Percentiles rank a stretch among this genome's conserved stretches.
Evolutionary conservation across 1,139 yeast species (phyloP).

Genomic region (Blastobotrys arbuscula): DNA sequence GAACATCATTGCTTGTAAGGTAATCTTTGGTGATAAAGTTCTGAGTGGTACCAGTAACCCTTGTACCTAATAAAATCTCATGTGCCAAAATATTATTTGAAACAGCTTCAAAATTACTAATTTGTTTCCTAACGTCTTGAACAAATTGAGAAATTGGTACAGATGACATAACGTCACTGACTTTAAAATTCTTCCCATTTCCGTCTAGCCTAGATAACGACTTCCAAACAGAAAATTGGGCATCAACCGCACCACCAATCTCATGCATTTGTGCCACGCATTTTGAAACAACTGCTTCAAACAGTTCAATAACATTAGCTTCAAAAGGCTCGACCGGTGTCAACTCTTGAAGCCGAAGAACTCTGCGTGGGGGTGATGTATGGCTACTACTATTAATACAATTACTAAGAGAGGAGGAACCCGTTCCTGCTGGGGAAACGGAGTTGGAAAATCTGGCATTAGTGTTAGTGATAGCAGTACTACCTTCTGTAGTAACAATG

Average conservation of each 20-base stretch:
- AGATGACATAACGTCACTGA: background rate
- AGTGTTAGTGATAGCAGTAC: no score
- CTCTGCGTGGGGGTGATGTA: background rate
- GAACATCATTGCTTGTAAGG: background rate
- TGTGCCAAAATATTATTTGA: background rate
- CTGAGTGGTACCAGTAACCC: background rate
- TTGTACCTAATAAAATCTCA: background rate
- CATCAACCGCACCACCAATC: background rate
- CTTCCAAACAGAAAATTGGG: background rate
- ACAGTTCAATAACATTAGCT: background rate
- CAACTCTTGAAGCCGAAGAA: background rate
- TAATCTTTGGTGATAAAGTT: background rate
- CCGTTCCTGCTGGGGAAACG: no score
- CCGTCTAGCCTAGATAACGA: background rate
- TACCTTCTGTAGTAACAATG: background rate
- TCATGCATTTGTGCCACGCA: background rate
- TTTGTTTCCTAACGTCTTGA: background rate
- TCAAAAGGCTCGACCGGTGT: slow-evolving; percentile 3
- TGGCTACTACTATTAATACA: background rate
- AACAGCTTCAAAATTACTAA: background rate
- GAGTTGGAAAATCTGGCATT: no score
- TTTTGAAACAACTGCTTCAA: background rate
- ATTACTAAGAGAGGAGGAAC: no score
- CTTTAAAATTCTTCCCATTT: background rate
- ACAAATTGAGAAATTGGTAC: background rate